Evolutionary conservation across 306 rosid species (phyloP).

Genomic region (Sophora flavescens): DNA sequence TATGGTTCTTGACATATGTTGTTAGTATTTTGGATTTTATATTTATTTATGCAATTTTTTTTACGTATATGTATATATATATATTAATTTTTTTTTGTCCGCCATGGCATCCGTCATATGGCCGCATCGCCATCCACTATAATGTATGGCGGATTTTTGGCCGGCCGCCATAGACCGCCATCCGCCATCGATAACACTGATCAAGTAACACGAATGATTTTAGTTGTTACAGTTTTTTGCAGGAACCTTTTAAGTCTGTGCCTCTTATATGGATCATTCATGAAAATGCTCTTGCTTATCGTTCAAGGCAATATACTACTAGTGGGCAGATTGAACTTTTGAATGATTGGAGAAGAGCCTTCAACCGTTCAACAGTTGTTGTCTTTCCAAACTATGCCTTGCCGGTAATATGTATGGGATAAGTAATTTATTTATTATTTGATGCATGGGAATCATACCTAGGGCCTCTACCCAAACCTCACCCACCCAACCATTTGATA

Average conservation of each 20-base stretch:
- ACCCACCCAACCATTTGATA: slow-evolving; percentile 8
- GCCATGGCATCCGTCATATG: no score
- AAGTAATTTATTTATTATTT: slow-evolving; percentile 31
- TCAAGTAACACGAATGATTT: slow-evolving; percentile 60
- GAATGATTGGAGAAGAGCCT: slow-evolving; percentile 87
- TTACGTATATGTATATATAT: no score
- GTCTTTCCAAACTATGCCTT: slow-evolving; percentile 89
- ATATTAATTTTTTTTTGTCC: no score
- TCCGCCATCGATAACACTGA: no score
- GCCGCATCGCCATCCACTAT: no score
- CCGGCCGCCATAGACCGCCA: no score
- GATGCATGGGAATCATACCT: slow-evolving; percentile 17
- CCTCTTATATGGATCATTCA: slow-evolving; percentile 91
- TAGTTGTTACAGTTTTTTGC: slow-evolving; percentile 86
- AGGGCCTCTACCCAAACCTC: slow-evolving; percentile 9
- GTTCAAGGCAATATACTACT: slow-evolving; percentile 64
- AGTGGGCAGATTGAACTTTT: slow-evolving; percentile 67
- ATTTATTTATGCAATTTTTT: no score
- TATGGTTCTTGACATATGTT: no score
- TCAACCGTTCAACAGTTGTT: slow-evolving; percentile 91
- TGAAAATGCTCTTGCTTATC: slow-evolving; percentile 80
- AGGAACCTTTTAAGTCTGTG: slow-evolving; percentile 95
- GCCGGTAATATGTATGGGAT: slow-evolving; percentile 72
- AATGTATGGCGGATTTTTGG: no score
- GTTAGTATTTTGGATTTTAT: no score